Evolutionary conservation across 805 yeast species (phyloP).

Genomic region (Candida dajiaensis): DNA sequence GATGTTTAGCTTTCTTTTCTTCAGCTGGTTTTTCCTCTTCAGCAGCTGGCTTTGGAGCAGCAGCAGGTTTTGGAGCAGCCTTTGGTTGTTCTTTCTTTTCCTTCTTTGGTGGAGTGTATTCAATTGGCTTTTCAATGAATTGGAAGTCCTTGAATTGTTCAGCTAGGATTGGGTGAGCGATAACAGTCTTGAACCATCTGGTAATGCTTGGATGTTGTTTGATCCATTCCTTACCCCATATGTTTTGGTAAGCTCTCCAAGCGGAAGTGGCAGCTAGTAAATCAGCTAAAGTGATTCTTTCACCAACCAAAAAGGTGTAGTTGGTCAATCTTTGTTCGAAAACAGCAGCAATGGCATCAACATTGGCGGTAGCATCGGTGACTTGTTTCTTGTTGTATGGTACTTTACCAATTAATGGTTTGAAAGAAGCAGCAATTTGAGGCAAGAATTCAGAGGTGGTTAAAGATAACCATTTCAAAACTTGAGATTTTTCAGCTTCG

Average conservation of each 20-base stretch:
- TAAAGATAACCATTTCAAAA: conserved; percentile 75
- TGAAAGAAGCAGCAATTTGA: conserved; percentile 43
- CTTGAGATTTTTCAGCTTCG: conserved; percentile 48
- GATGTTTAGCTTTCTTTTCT: conserved; percentile 84
- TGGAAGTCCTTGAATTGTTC: conserved; percentile 45
- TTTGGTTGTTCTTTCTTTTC: conserved; percentile 39
- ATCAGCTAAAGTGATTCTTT: conserved; percentile 62
- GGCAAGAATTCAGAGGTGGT: conserved; percentile 62
- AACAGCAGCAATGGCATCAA: conserved; percentile 34
- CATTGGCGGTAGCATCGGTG: conserved; percentile 37
- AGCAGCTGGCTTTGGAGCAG: conserved; percentile 32
- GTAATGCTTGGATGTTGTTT: conserved; percentile 51
- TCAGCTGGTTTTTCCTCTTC: conserved; percentile 39
- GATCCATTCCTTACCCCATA: conserved; percentile 65
- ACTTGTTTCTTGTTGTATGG: conserved; percentile 75
- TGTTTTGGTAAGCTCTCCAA: conserved; percentile 47
- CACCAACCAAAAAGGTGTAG: conserved; percentile 68
- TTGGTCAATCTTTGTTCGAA: conserved; percentile 53
- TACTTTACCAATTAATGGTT: conserved; percentile 52
- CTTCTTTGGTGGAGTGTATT: conserved; percentile 71
- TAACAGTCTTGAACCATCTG: conserved; percentile 67
- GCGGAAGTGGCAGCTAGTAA: conserved; percentile 44
- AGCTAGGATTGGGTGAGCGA: conserved; percentile 39
- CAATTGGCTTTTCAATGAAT: conserved; percentile 61
- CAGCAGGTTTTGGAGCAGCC: conserved; percentile 27